Percentiles rank a stretch among this genome's conserved stretches.
Evolutionary conservation across 2,329 filamentous ascomycete species (phyloP).

Genomic region (Colletotrichum australisinense): DNA sequence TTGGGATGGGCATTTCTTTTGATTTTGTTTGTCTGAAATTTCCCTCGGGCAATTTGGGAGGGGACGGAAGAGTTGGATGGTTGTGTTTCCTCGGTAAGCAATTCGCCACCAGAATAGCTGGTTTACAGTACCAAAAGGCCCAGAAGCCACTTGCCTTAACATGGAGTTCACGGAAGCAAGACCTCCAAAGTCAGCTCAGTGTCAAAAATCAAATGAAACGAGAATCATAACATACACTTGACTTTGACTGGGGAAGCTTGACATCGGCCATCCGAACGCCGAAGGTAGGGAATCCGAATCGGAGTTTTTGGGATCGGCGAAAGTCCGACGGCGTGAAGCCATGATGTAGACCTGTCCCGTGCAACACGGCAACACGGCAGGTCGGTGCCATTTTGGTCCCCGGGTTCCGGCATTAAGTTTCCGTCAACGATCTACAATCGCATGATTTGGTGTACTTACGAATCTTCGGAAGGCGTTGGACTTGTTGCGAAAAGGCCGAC

Average conservation of each 20-base stretch:
- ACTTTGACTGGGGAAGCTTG: not conserved
- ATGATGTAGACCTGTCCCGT: not conserved
- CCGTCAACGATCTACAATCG: not conserved
- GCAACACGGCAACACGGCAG: not conserved
- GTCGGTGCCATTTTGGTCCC: not conserved
- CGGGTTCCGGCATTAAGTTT: not conserved
- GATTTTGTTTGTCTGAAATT: not conserved
- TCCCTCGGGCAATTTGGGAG: fast-evolving
- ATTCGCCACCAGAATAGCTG: too few species aligned
- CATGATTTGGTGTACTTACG: not conserved
- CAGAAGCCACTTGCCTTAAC: too few species aligned
- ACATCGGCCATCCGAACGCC: not conserved
- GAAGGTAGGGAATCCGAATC: not conserved
- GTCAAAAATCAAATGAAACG: not conserved
- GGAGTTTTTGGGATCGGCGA: not conserved
- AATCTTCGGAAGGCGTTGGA: not conserved
- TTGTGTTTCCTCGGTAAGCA: not conserved
- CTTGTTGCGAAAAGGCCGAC: not conserved
- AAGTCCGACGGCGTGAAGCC: not conserved
- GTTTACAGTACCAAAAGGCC: too few species aligned
- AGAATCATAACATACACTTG: not conserved
- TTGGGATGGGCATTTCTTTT: not conserved
- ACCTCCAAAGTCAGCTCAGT: not conserved
- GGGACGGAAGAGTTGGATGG: too few species aligned
- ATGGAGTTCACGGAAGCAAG: not conserved